A percentile compares a stretch with the other conserved stretches of the same genome.
These are phyloP conservation scores for Gossypium trilobum DNA, from an alignment of 441 rosid genomes.

Conservation along the genomic window DNA sequence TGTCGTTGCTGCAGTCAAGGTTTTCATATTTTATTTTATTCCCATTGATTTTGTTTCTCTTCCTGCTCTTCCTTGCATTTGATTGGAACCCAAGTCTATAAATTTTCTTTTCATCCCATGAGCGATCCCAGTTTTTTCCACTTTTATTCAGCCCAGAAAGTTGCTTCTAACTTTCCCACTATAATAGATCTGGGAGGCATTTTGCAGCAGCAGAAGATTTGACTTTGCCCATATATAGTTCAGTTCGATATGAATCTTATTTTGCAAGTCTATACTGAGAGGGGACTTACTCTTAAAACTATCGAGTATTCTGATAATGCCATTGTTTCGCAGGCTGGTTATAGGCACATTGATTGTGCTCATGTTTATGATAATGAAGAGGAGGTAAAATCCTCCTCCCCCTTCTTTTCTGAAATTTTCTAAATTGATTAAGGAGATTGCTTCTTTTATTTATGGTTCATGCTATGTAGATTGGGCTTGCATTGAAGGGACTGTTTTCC, in stretches of 20 bases:
- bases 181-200: neutral
- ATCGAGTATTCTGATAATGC: neutral
- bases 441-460: neutral
- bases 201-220: neutral
- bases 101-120: neutral
- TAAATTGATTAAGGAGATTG: neutral
- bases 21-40: slow-evolving; percentile 4
- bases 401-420: neutral
- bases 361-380: slow-evolving; percentile 37
- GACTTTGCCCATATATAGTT: neutral
- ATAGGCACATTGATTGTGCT: slow-evolving; percentile 59
- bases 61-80: neutral
- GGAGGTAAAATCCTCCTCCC: slow-evolving; percentile 31
- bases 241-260: no score
- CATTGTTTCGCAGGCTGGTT: slow-evolving; percentile 36
- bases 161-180: neutral
- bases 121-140: neutral
- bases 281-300: neutral
- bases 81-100: neutral
- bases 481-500: slow-evolving; percentile 36
- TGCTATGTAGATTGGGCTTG: slow-evolving; percentile 37
- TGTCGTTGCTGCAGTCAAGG: slow-evolving; percentile 34
- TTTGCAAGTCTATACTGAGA: no score
- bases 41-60: neutral
- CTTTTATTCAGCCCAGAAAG: neutral